Evolutionary conservation across 1,284 basidiomycete species (phyloP), one percentile per base, ranked within the genome.

Genomic region (Thelephora terrestris): DNA sequence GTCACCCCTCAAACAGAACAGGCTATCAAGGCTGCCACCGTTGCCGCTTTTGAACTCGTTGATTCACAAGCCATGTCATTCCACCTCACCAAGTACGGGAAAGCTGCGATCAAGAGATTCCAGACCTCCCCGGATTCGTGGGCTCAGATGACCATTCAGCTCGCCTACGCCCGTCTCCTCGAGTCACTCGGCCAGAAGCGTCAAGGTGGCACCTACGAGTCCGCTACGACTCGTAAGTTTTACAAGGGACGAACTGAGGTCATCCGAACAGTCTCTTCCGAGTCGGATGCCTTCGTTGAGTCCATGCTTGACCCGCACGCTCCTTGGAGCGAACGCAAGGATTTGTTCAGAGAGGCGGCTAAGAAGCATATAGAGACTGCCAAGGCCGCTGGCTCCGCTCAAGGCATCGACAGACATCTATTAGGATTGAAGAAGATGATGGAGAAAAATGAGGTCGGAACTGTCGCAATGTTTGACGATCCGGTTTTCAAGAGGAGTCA

Each of bases 111-210:
- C 70, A 95, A 95, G 72, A 68, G 73, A 46, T 90, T 87, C 60
- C 82, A 85, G 43, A 79, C 87, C 21, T 86, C 85, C 18, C 91
- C 91, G 1, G 92, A 95, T 61, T 86, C 85, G n/a, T 95, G 91
- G 90, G 80, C 85, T 25, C 92, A 95, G 69, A 84, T 94, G 78
- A 68, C 87, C 55, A 74, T 94, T 50, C 91, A 95, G 64, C 70
- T 95, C 43, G 91, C 91, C 5, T 91, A 91, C 62, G 78, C 71
- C 52, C 76, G 89, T 7, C 71, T 91, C 46, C 65, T 82, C 34
- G 70, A 52, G 18, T 48, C 57, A 2, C 51, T 55, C 5, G 61
- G 71, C 16, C 57, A 72, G 55, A 65, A 61, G 49, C 61, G 63
- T 23, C 74, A 63, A 17, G 75, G 82, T 6, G 85, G 76, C 3